Percentiles rank a stretch among this genome's conserved stretches.
Evolutionary conservation across 176 grass and related monocot species (phyloP).

Genomic region (Bothriochloa decipiens): DNA sequence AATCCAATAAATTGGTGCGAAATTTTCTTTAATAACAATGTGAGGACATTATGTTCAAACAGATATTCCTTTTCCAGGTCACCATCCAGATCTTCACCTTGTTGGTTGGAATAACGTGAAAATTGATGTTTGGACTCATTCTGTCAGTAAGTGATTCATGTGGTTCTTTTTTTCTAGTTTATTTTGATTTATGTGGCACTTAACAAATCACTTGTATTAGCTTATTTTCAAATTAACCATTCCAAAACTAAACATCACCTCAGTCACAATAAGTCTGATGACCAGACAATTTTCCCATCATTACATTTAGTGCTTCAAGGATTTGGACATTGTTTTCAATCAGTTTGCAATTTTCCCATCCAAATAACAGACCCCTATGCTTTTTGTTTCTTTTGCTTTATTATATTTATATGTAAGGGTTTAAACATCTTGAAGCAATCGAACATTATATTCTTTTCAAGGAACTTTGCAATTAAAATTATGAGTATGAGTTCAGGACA

Average conservation of each 20-base stretch:
- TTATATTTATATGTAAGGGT: neutral
- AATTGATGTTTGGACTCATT: conserved; percentile 97
- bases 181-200: conserved; percentile 27
- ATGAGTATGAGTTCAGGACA: neutral
- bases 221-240: neutral
- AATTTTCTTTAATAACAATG: conserved; percentile 8
- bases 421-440: neutral
- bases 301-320: conserved; percentile 10
- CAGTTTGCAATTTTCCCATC: conserved; percentile 11
- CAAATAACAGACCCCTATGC: conserved; percentile 18
- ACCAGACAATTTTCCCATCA: neutral
- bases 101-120: conserved; percentile 93
- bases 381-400: neutral
- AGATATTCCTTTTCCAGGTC: conserved; percentile 62
- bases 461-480: neutral
- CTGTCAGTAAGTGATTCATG: conserved; percentile 69
- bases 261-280: neutral
- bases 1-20: neutral
- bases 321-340: neutral
- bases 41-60: conserved; percentile 24
- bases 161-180: conserved; percentile 25
- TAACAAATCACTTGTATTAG: neutral
- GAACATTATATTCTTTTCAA: neutral
- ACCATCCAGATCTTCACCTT: conserved; percentile 98
- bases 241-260: conserved; percentile 6